Base-by-base conservation (phyloP, 257 asterid species). In the Echites panduratus region DNA sequence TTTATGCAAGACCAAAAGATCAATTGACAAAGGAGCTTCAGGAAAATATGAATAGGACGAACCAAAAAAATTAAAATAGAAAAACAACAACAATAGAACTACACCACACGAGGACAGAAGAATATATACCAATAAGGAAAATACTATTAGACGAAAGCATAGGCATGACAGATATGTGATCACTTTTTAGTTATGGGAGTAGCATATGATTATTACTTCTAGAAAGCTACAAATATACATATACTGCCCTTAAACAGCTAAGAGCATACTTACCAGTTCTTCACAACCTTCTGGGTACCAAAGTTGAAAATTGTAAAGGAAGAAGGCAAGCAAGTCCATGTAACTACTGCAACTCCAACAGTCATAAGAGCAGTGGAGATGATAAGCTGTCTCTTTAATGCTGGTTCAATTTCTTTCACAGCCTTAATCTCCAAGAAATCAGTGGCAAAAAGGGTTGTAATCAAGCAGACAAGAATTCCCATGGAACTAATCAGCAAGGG, bases 311-410 rank as follows among this genome's bases (percentile, higher is more conserved):
- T 91, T 43, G 96, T 91, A 71, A 91, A 91, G 20, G 97, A 85
- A 57, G 91, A 75, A 1, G 95, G 97, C 80, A 91, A 61, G 83
- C 90, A 84, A 66, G 89, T 83, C 95, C 95, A 91, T 27, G 91
- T 81, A 73, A 89, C 89, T 57, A 88, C 78, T 70, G 93, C 96
- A 79, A 89, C 63, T 57, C 96, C 97, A 13, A 83, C 72, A 41
- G 96, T 89, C 97, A 89, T 91, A 53, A 91, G 93, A 49, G 71
- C 73, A 68, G 97, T 91, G 70, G 97, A 91, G 83, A 91, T 91
- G 27, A 91, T 84, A 78, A 89, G 92, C 79, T 91, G 95, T 35
- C 77, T 88, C 84, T 89, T 91, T 64, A 91, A 72, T 29, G 96
- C 85, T 64, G 87, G 87, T 61, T 84, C 87, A 43, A 84, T 84